Evolutionary conservation across 495 filamentous ascomycete genomes (phyloP).

Genomic region (Filosporella fistucella): DNA sequence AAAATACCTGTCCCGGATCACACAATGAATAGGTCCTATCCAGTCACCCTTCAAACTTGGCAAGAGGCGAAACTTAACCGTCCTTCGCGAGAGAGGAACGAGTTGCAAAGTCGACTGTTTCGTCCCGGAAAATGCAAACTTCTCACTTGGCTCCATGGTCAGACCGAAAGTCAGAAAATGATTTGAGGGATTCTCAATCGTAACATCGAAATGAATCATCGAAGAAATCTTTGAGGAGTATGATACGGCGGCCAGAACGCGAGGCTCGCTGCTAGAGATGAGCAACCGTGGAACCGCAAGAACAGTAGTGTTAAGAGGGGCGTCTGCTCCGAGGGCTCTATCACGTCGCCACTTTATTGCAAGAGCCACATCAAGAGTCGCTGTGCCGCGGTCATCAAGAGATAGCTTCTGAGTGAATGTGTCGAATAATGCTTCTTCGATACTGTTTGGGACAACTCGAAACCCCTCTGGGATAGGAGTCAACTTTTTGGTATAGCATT

Average conservation of each 20-base stretch:
- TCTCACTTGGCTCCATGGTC: constrained; percentile 85
- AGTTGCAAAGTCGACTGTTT: constrained; percentile 75
- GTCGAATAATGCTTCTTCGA: constrained; percentile 63
- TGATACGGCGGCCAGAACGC: constrained; percentile 67
- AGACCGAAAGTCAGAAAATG: constrained; percentile 91
- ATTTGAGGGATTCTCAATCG: constrained; percentile 88
- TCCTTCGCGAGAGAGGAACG: constrained; percentile 70
- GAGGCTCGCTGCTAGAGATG: constrained; percentile 77
- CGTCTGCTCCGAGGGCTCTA: constrained; percentile 13
- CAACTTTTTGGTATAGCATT: constrained; percentile 29
- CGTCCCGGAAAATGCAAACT: constrained; percentile 89
- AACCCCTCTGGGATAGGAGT: constrained; percentile 21
- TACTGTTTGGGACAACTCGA: constrained; percentile 26
- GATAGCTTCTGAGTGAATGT: constrained; percentile 66
- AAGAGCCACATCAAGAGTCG: constrained; percentile 69
- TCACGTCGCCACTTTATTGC: constrained; percentile 70
- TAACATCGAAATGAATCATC: constrained; percentile 50
- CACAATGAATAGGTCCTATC: constrained; percentile 63
- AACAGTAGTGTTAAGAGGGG: constrained; percentile 46
- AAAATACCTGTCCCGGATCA: constrained; percentile 84
- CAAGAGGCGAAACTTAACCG: constrained; percentile 65
- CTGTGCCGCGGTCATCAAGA: constrained; percentile 73
- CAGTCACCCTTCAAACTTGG: constrained; percentile 55
- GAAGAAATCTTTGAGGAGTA: constrained; percentile 30
- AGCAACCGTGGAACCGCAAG: constrained; percentile 74